Base-by-base conservation (phyloP, 2,329 filamentous ascomycete species). In the Diaporthe vexans region DNA sequence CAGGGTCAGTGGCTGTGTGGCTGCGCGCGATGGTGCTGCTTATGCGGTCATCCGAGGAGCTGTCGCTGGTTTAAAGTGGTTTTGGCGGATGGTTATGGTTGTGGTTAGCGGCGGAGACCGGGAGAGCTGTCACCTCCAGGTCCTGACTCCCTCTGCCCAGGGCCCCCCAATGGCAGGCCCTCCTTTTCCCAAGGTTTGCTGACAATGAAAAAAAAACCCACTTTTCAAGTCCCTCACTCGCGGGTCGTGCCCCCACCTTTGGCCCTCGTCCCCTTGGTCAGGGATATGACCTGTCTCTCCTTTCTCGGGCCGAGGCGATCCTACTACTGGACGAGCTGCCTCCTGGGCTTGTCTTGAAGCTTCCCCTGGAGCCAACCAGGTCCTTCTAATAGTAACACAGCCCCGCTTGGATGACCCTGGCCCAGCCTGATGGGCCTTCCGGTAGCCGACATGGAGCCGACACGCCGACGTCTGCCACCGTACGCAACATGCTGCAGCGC, bases 371-470 rank as follows among this genome's bases (percentile, higher is more conserved):
- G 79, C 77, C 48, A 76, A 73, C 51, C 26, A 54, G 63, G n/a
- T 13, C 19, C 15, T 17, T 37, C 51, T 9, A 40, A 52, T 54
- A 52, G 63, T 68, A 35, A 68, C 63, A 33, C 29, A 37, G 56
- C 56, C 56, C 56, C 29, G 46, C 46, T 52, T 29, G 35, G 48
- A 10, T 54, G 35, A 43, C 51, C 48, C 65, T 58, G 33, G 56
- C 15, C 19, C 2, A 52, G 40, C 40, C 19, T 51, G 33, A 57
- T 11, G 43, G 17, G 1, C 35, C 58, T 17, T 48, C n/a, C 43
- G 54, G 61, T 56, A n/a, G 72, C 72, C 72, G 72, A 73, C 33
- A 19, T 4, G 85, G 86, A 46, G 51, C 69, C 54, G 54, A 68
- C 15, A 56, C 46, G 51, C 61, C 52, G 40, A 74, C 57, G 58